Percentiles rank a stretch among this genome's conserved stretches.
Evolutionary conservation across 106 monocot species (phyloP).

Genomic region (Dactylorhiza incarnata): DNA sequence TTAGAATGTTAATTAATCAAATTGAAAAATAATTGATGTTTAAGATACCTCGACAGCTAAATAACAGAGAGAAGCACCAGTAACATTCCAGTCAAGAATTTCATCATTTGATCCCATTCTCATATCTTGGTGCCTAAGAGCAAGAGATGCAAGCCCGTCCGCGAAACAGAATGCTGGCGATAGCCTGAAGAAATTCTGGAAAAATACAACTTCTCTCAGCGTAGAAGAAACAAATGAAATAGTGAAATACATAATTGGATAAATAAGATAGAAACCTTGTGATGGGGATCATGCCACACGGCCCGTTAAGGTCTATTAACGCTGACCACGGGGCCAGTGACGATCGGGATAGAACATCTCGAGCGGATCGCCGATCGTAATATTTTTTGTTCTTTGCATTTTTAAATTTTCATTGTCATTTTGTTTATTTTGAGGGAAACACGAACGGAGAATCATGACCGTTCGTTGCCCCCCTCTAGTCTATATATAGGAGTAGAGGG

Average conservation of each 20-base stretch:
- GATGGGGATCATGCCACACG: too few relatives aligned
- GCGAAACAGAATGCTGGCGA: conserved; percentile 90
- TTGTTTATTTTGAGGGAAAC: too few relatives aligned
- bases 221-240: not conserved
- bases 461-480: too few relatives aligned
- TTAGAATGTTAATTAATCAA: not conserved
- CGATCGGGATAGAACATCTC: too few relatives aligned
- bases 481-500: too few relatives aligned
- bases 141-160: conserved; percentile 90
- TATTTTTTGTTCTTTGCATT: too few relatives aligned
- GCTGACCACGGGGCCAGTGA: too few relatives aligned
- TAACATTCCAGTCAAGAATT: conserved; percentile 73
- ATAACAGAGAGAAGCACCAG: conserved; percentile 82
- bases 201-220: not conserved
- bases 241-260: not conserved
- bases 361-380: too few relatives aligned
- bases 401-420: too few relatives aligned
- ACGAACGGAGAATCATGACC: too few relatives aligned
- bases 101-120: conserved; percentile 38
- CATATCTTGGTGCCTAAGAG: conserved; percentile 74
- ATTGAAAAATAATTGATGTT: not conserved
- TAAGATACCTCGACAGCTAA: conserved; percentile 65
- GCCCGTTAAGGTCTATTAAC: too few relatives aligned
- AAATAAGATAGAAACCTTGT: not conserved
- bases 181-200: conserved; percentile 72